Conservation (phyloP, 768 basidiomycete species). For the Scleroderma bovista region DNA sequence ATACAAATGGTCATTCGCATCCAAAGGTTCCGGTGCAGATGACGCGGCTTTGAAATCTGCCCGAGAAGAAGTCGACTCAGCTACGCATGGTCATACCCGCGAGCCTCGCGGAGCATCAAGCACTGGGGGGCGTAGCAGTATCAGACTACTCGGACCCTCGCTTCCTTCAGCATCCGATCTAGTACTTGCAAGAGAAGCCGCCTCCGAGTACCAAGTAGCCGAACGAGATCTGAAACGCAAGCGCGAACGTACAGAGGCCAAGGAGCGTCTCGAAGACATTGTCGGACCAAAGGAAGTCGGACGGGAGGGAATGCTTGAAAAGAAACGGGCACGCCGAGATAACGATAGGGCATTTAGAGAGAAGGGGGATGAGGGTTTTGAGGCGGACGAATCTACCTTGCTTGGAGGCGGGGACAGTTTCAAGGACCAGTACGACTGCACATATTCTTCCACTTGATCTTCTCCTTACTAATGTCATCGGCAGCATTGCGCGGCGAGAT, state of each 20-base stretch:
- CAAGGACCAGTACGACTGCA: conserved; percentile 55
- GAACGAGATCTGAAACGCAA: conserved; percentile 60
- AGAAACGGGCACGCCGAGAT: conserved; percentile 72
- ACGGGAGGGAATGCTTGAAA: conserved; percentile 80
- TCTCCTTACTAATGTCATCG: conserved; percentile 4
- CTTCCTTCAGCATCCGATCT: conserved; percentile 67
- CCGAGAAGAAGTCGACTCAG: conserved; percentile 51
- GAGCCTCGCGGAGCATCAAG: conserved; percentile 8
- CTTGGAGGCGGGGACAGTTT: conserved; percentile 85
- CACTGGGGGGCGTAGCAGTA: conserved; percentile 15
- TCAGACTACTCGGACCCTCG: conserved; percentile 59
- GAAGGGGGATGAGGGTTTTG: conserved; percentile 66
- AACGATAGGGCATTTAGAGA: conserved; percentile 67
- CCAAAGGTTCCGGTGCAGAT: conserved; percentile 59
- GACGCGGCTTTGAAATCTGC: conserved; percentile 50
- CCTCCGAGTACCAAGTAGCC: conserved; percentile 43
- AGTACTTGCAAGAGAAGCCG: conserved; percentile 61
- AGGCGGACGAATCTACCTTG: conserved; percentile 72
- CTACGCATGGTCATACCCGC: conserved; percentile 30
- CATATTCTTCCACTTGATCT: neutral
- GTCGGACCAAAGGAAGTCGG: conserved; percentile 80
- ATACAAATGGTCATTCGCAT: conserved; percentile 86
- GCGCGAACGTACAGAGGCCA: conserved; percentile 57
- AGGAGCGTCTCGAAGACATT: conserved; percentile 68
- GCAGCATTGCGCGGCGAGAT: conserved; percentile 70